Base-by-base conservation (phyloP, 116 monocot genomes). In the Papilionanthe hybrid region DNA sequence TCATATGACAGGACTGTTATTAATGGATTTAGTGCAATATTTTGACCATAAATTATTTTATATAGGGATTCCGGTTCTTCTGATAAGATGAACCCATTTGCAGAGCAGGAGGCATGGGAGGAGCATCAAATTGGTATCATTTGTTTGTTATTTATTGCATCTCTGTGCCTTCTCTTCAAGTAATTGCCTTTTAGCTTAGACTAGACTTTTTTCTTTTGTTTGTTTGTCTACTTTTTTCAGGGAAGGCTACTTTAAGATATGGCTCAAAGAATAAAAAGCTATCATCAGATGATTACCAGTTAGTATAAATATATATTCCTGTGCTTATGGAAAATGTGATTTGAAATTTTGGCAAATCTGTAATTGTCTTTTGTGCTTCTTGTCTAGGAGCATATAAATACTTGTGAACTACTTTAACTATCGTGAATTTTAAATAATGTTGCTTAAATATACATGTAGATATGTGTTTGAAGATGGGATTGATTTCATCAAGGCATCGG, bases 31-130 rank as follows among this genome's bases (percentile, higher is more conserved):
- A 20, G 22, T 22, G 44, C 42, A 73, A 73, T 29, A 20, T 73
- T 43, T n/a, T 73, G n/a, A 76, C 58, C 22, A 44, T 81, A 78
- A 22, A 42, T 17, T 76, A 5, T 20, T 86, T 75, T 71, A 78
- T 50, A n/a, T 63, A 99, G 95, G 86, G 99, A 99, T 48, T 43
- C 91, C 77, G 83, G 80, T 77, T 93, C 79, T 83, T 88, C 79
- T 79, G 99, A 99, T 27, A 99, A 99, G 78, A 99, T 99, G 99
- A 95, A 99, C 42, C 99, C 99, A 78, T 99, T 99, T 88, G 95
- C 99, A 10, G 99, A 99, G 78, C 99, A 95, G 67, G 99, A 99
- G 86, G 99, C 95, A 72, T 99, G 99, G 99, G 99, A 99, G 82
- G 95, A 99, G 9, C 86, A 99, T 86, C 99, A 99, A 86, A 99